Evolutionary conservation across 31 red algal genomes (phyloP), one percentile per base, ranked within the genome.

Genomic region (Bonnemaisonia californica): DNA sequence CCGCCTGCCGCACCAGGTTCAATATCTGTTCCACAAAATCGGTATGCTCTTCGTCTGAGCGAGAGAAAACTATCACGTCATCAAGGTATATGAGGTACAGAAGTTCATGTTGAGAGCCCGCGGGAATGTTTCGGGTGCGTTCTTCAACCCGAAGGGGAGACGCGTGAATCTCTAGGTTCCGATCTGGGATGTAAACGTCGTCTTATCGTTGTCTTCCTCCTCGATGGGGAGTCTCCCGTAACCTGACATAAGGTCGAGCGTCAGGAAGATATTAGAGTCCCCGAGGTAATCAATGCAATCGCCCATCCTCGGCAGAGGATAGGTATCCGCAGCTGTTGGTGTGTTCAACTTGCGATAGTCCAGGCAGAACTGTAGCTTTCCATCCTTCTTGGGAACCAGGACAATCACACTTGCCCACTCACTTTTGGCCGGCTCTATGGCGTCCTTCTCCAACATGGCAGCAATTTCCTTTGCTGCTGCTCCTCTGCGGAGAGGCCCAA

Each of bases 211-310:
- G 69, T 27, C 71, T 58, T 55, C 69, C 57, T 71, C 47, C n/a
- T 4, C 13, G 27, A 73, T 32, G 42, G 40, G 67, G 7, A 73
- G 13, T 54, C 76, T 70, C 33, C 54, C 57, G 37, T 75, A 60
- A 56, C 81, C 68, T 38, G 27, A 74, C 3, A 64, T 76, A 34
- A 23, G 28, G 39, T 86, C 70, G 9, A 86, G 56, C 13, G 71
- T 86, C 21, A 51, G 35, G 29, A 86, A 66, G 30, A 86, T 22
- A 11, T 33, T 64, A 13, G 82, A 72, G 4, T 77, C 31, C 1
- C 82, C 82, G 3, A 86, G 69, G n/a, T 26, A 77, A 57, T 86
- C 82, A 24, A 86, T 62, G 54, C 31, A 86, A 2, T 86, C 72
- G 36, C 78, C 71, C 82, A 77, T 86, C 27, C 70, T 1, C 3